A percentile compares a stretch with the other conserved stretches of the same genome.
phyloP scores from a whole-genome alignment of 2,329 filamentous ascomycete genomes.

The Pseudogymnoascus sp. region DNA sequence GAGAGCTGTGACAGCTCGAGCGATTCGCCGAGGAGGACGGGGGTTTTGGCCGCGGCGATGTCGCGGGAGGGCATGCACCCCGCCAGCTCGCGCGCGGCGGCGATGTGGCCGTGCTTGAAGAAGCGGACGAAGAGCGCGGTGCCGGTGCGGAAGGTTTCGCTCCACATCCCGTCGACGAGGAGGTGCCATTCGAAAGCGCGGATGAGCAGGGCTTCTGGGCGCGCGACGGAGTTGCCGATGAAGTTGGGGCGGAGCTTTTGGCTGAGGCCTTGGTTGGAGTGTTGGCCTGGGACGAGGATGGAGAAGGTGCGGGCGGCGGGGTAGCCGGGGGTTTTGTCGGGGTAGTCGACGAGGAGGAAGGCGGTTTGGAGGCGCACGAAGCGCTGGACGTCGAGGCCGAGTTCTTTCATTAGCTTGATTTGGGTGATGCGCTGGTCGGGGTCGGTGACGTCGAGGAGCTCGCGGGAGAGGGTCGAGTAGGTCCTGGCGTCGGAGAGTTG shows the following conservation, averaged over 20 bases:
- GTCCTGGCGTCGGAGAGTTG: constrained; percentile 58
- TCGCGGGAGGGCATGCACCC: constrained; percentile 41
- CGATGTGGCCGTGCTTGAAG: constrained; percentile 45
- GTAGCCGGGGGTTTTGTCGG: constrained; percentile 31
- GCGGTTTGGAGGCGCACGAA: constrained; percentile 65
- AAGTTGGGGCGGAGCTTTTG: constrained; percentile 64
- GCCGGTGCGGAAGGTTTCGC: constrained; percentile 59
- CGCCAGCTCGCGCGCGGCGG: constrained; percentile 47
- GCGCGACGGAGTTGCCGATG: constrained; percentile 49
- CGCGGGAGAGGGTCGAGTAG: constrained; percentile 64
- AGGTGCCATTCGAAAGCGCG: constrained; percentile 79
- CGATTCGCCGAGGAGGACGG: constrained; percentile 33
- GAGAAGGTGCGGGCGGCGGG: constrained; percentile 41
- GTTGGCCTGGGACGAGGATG: constrained; percentile 34
- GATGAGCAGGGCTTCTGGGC: constrained; percentile 50
- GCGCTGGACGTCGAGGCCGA: constrained; percentile 62
- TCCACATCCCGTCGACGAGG: constrained; percentile 64
- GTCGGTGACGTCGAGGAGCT: constrained; percentile 66
- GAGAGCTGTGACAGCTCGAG: constrained; percentile 27
- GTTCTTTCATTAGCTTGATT: constrained; percentile 66
- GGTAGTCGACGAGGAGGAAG: constrained; percentile 43
- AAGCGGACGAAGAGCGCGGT: constrained; percentile 74
- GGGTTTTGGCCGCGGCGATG: constrained; percentile 28
- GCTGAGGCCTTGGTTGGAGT: constrained; percentile 24
- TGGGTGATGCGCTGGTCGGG: constrained; percentile 56